Evolutionary conservation across 1,139 yeast genomes (phyloP), one percentile per base, ranked within the genome.

Genomic region (Pneumocystis jirovecii): DNA sequence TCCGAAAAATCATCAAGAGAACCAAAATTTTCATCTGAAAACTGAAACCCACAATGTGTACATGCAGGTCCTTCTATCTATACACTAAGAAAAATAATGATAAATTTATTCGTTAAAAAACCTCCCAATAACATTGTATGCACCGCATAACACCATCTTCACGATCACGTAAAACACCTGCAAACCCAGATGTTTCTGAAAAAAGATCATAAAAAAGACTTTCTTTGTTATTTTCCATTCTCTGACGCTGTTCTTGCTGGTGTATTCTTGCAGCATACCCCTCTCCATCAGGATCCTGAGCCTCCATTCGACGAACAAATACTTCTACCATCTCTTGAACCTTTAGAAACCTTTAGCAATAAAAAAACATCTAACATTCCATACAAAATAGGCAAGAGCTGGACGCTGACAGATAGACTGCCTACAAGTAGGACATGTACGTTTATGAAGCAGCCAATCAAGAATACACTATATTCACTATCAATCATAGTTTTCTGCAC

Each of bases 81-180:
- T 10, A 40, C 2, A 3, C 12, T 21, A 21, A 37, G 61, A 64
- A 61, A 50, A 29, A 57, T n/a, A 40, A 63, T 31, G 35, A 57
- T 3, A 62, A 19, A 10, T 61, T 62, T 17, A 31, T 65, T 50
- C 21, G 5, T 12, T 7, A 25, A 50, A 50, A 61, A 8, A 65
- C 59, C 57, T 65, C 67, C 67, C 67, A 65, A 29, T 61, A 63
- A 35, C 67, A 65, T 10, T 56, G 61, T 12, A 44, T 56, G n/a
- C 67, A 65, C 7, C 67, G 60, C 62, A 64, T 61, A 39, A 65
- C 65, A 31, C 45, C 63, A 25, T 65, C 67, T 50, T 61, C 67
- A 19, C 29, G 39, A 39, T 64, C 67, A 50, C 57, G 25, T 12
- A 25, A 35, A 19, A 64, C 40, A 31, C 62, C 35, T 12, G 61